Evolutionary conservation across 345 rosid genomes (phyloP).

Genomic region (Corymbia maculata): DNA sequence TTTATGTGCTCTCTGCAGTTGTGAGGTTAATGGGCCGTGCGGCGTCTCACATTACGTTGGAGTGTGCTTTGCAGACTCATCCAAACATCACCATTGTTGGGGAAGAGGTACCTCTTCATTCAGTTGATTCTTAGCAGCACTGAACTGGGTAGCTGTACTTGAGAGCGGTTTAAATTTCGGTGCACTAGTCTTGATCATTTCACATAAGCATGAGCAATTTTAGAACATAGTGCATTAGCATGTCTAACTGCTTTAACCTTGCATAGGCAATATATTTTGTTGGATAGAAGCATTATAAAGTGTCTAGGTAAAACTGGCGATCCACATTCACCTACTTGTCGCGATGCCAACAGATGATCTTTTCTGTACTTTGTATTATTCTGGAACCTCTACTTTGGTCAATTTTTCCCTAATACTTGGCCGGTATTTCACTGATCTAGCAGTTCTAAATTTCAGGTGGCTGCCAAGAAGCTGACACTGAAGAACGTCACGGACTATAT

Average conservation of each 20-base stretch:
- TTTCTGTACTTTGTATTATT: background rate
- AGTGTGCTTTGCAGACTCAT: constrained; percentile 96
- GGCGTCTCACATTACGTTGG: constrained; percentile 94
- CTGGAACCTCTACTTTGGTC: background rate
- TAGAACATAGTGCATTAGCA: background rate
- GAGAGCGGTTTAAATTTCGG: background rate
- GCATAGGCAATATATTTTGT: background rate
- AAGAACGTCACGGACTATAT: constrained; percentile 86
- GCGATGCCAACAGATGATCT: background rate
- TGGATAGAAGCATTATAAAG: background rate
- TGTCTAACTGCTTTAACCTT: background rate
- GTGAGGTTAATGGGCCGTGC: constrained; percentile 99
- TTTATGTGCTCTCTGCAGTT: constrained; percentile 31
- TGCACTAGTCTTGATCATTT: background rate
- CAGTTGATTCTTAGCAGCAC: background rate
- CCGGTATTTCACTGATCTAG: background rate
- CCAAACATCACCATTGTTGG: constrained; percentile 90
- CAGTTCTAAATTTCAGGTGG: constrained; percentile 38
- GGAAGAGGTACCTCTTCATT: constrained; percentile 63
- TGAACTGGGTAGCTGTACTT: background rate
- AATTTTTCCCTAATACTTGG: background rate
- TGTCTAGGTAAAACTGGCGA: background rate
- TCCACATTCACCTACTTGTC: background rate
- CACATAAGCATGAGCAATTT: background rate
- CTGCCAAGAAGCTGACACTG: constrained; percentile 62